Evolutionary conservation across 768 basidiomycete species (phyloP), one percentile per base, ranked within the genome.

Genomic region (Leucocoprinus sp.): DNA sequence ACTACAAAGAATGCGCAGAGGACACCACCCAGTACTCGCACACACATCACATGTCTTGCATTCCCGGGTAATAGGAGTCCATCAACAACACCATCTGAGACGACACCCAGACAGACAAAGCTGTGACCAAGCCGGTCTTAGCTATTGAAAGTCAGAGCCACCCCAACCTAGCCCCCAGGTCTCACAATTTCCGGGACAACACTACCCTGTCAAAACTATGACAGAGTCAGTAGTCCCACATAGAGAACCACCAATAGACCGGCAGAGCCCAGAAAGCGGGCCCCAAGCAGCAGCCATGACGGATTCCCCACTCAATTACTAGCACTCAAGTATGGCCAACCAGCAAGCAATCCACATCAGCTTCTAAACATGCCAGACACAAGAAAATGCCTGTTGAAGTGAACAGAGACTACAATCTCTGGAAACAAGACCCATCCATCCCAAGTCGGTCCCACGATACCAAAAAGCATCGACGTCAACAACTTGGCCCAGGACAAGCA

Each of bases 111-210:
- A 27, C 26, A 19, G 24, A 21, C 15, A 40, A 27, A 37, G 26
- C n/a, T n/a, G n/a, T n/a, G n/a, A n/a, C n/a, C n/a, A n/a, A n/a
- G n/a, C n/a, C n/a, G n/a, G n/a, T n/a, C n/a, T n/a, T n/a, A 54
- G 50, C 43, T 26, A 46, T 40, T 41, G 38, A 40, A 49, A 55
- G 52, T 52, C 51, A 51, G 52, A 55, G 48, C 51, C 53, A 61
- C 61, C 60, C 65, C 1, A 34, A 57, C 66, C 67, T 69, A 66
- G 59, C 66, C 62, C 63, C 66, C 68, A 66, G 64, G 55, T 60
- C 68, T 67, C 69, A 69, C 69, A 70, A 61, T 60, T 64, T 68
- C 63, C n/a, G 63, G 58, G 51, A 53, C 49, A 53, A 54, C 45
- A 53, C 60, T 57, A 54, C 56, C 54, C 52, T 57, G 54, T 58